Conservation (phyloP, 176 grass and related monocot genomes). For the Puccinellia tenuiflora region DNA sequence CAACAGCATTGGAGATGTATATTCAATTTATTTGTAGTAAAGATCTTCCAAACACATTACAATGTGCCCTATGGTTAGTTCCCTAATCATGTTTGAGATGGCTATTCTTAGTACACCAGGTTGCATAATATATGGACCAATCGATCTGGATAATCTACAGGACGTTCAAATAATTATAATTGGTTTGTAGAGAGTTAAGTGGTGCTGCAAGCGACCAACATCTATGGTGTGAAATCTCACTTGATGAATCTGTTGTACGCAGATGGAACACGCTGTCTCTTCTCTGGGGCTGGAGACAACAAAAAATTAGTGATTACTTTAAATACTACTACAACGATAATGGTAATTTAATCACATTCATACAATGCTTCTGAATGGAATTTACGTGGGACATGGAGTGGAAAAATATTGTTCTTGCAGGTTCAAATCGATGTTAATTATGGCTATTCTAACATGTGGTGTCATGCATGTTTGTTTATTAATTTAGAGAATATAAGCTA, state of each 20-base stretch:
- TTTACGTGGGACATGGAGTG: not conserved
- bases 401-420: not conserved
- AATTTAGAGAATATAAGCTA: too few relatives aligned
- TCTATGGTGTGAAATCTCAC: constrained; percentile 35
- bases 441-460: not conserved
- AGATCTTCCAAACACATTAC: not conserved
- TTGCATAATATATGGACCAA: not conserved
- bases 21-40: not conserved
- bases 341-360: not conserved
- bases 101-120: not conserved
- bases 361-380: not conserved
- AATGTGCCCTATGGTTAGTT: not conserved
- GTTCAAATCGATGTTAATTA: not conserved
- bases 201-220: not conserved
- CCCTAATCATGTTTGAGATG: not conserved
- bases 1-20: not conserved
- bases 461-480: not conserved
- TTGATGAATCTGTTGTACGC: constrained; percentile 97
- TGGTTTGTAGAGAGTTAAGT: not conserved
- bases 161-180: not conserved
- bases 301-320: not conserved
- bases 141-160: not conserved
- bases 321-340: not conserved
- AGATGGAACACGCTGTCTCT: constrained; percentile 83
- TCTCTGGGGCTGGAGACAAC: constrained; percentile 58